Conservation (phyloP, 345 rosid species). For the Carallia pectinifolia region DNA sequence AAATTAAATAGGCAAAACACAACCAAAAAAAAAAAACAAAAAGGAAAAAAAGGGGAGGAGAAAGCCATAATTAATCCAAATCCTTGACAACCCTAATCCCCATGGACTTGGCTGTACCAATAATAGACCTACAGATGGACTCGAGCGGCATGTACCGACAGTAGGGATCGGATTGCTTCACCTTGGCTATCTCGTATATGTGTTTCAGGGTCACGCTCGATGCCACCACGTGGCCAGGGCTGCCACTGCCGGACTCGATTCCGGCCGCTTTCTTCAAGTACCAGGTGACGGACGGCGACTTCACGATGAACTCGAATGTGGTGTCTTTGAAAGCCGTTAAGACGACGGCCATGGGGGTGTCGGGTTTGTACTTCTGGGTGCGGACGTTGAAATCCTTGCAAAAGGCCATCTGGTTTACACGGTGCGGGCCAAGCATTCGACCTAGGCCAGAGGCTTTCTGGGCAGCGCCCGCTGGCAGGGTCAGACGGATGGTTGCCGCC, state of each 20-base stretch:
- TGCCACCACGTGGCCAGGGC: slow-evolving; percentile 72
- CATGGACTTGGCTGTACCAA: slow-evolving; percentile 81
- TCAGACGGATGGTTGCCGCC: slow-evolving; percentile 78
- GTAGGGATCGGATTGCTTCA: slow-evolving; percentile 88
- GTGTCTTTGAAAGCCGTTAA: slow-evolving; percentile 88
- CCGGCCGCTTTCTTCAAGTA: slow-evolving; percentile 93
- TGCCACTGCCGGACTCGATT: slow-evolving; percentile 64
- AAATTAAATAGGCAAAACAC: background rate
- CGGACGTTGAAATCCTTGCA: slow-evolving; percentile 98
- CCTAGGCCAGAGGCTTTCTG: slow-evolving; percentile 68
- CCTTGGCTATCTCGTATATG: slow-evolving; percentile 86
- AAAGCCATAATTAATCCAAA: slow-evolving; percentile 39
- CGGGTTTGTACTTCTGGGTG: slow-evolving; percentile 90
- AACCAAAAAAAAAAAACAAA: background rate
- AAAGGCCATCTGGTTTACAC: slow-evolving; percentile 90
- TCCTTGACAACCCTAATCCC: slow-evolving; percentile 84
- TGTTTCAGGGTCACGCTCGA: slow-evolving; percentile 69
- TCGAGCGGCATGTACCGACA: slow-evolving; percentile 83
- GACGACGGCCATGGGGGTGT: slow-evolving; percentile 83
- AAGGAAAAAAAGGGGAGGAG: too few relatives aligned
- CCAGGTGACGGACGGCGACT: slow-evolving; percentile 83
- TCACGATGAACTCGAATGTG: slow-evolving; percentile 85
- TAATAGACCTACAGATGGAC: slow-evolving; percentile 72
- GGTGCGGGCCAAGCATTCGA: slow-evolving; percentile 79
- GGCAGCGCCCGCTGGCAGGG: slow-evolving; percentile 86